phyloP scores from a whole-genome alignment of 768 basidiomycete species.

The Boletus huronensis region DNA sequence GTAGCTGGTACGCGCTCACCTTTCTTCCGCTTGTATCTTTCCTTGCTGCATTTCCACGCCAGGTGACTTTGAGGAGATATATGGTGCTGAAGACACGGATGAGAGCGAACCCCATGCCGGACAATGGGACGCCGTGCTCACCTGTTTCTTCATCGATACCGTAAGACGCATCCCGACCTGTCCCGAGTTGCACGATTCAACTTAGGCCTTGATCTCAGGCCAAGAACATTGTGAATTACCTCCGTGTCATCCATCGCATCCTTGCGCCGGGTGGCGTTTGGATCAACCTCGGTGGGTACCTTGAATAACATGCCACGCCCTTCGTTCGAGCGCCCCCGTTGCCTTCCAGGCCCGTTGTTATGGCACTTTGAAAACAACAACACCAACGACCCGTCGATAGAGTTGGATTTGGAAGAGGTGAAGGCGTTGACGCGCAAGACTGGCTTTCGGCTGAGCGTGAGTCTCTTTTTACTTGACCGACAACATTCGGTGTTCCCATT shows the following conservation, averaged over 20 bases:
- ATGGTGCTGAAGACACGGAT: constrained; percentile 52
- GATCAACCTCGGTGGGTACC: constrained; percentile 65
- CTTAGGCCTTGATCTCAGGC: constrained; percentile 48
- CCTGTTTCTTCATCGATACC: constrained; percentile 97
- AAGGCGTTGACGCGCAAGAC: constrained; percentile 67
- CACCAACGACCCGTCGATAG: constrained; percentile 77
- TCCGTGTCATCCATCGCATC: constrained; percentile 80
- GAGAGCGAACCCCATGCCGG: constrained; percentile 66
- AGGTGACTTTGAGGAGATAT: constrained; percentile 94
- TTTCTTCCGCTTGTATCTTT: background rate
- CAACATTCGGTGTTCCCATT: background rate
- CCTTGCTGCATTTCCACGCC: constrained; percentile 3
- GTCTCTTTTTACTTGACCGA: constrained; percentile 24
- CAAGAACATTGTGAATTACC: constrained; percentile 87
- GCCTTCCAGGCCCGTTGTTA: constrained; percentile 69
- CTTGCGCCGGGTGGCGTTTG: constrained; percentile 85
- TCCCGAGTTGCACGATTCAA: background rate
- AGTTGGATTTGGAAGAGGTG: constrained; percentile 87
- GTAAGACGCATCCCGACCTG: constrained; percentile 38
- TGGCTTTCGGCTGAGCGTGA: constrained; percentile 79
- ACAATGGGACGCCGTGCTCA: constrained; percentile 85
- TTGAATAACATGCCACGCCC: background rate
- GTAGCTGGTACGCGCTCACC: constrained; percentile 63
- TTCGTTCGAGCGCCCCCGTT: background rate
- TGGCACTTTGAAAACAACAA: constrained; percentile 97